Percentiles rank a stretch among this genome's conserved stretches.
These are phyloP conservation scores for Fusarium palustre DNA, from an alignment of 2,329 filamentous ascomycete species.

Conservation along the genomic window DNA sequence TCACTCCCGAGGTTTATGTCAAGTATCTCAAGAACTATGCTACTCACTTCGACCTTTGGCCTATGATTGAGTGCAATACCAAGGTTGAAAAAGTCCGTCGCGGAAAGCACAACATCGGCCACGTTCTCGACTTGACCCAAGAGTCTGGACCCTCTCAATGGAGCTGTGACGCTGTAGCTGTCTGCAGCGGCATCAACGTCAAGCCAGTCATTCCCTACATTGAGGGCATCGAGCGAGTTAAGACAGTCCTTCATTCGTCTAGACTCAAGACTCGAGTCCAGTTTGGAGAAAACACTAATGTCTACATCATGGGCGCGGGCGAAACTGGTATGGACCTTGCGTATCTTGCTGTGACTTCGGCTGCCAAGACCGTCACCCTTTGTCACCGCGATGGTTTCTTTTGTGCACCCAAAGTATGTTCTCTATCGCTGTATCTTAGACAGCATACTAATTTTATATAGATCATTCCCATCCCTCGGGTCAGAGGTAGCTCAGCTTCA, in stretches of 20 bases:
- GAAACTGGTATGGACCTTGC: constrained; percentile 61
- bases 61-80: constrained; percentile 52
- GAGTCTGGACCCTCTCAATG: constrained; percentile 37
- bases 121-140: constrained; percentile 29
- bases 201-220: constrained; percentile 55
- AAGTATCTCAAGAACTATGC: constrained; percentile 58
- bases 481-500: constrained; percentile 8
- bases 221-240: constrained; percentile 53
- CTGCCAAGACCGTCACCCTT: constrained; percentile 56
- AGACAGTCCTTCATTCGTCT: constrained; percentile 57
- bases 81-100: constrained; percentile 49
- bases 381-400: constrained; percentile 61
- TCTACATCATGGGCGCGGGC: constrained; percentile 58
- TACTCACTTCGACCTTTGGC: constrained; percentile 53
- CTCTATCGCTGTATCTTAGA: rapidly evolving
- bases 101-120: background rate
- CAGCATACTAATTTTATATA: background rate
- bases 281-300: constrained; percentile 55
- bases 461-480: constrained; percentile 46
- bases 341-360: constrained; percentile 58
- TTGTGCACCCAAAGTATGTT: constrained; percentile 57
- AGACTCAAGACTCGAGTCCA: constrained; percentile 56
- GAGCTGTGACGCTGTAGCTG: constrained; percentile 59
- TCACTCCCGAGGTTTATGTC: constrained; percentile 55
- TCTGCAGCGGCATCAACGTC: constrained; percentile 61